Evolutionary conservation across 495 filamentous ascomycete genomes (phyloP).

Genomic region (Cairneyella variabilis): DNA sequence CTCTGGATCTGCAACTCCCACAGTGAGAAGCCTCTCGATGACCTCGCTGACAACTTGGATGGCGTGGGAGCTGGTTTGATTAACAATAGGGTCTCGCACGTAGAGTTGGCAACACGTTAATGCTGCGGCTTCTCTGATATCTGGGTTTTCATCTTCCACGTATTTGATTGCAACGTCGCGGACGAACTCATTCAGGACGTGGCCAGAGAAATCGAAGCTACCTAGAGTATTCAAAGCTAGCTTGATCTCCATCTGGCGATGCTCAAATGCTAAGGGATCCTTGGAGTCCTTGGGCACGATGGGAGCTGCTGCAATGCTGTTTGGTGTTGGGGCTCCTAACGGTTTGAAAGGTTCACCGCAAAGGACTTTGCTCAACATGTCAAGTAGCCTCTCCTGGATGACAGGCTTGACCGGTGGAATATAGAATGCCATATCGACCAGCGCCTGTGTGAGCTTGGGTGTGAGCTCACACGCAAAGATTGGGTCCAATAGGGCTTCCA

Average conservation of each 20-base stretch:
- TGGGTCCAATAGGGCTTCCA: conserved; percentile 91
- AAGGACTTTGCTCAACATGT: conserved; percentile 91
- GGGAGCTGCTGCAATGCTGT: conserved; percentile 64
- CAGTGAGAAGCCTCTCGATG: conserved; percentile 90
- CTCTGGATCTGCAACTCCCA: conserved; percentile 88
- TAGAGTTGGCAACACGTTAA: conserved; percentile 97
- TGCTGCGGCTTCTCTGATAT: conserved; percentile 90
- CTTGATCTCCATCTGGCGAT: conserved; percentile 84
- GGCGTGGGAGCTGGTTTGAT: conserved; percentile 94
- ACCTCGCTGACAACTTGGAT: conserved; percentile 96
- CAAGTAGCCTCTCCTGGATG: conserved; percentile 89
- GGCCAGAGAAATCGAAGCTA: conserved; percentile 91
- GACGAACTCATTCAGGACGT: conserved; percentile 96
- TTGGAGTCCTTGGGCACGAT: conserved; percentile 83
- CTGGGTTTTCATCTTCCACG: conserved; percentile 89
- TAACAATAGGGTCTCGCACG: conserved; percentile 91
- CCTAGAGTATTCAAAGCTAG: conserved; percentile 89
- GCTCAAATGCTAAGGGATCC: conserved; percentile 64
- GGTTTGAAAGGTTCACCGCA: conserved; percentile 89
- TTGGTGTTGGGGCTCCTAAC: conserved; percentile 72
- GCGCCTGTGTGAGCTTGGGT: conserved; percentile 84
- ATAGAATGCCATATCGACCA: conserved; percentile 98
- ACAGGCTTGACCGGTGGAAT: conserved; percentile 89
- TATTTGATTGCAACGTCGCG: conserved; percentile 97
- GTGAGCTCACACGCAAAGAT: conserved; percentile 96